Conservation (phyloP, 768 basidiomycete genomes). For the Mycena amicta region DNA sequence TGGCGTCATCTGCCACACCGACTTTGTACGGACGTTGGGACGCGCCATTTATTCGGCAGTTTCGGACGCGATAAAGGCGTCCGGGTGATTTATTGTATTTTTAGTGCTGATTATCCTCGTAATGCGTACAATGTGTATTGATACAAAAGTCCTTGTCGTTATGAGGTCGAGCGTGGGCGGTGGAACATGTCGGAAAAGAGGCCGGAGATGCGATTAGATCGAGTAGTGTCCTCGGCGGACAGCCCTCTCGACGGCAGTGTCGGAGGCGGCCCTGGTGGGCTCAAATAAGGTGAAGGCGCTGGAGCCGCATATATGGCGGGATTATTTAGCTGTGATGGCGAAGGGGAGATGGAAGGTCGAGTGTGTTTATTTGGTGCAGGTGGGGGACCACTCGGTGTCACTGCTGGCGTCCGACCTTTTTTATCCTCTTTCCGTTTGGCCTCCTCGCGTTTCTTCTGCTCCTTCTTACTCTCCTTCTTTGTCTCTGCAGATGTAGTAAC, state of each 20-base stretch:
- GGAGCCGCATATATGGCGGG: slow-evolving; percentile 41
- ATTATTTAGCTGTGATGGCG: slow-evolving; percentile 46
- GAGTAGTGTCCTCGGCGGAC: slow-evolving; percentile 7
- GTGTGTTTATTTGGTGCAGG: slow-evolving; percentile 25
- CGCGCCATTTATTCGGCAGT: slow-evolving; percentile 55
- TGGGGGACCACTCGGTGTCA: slow-evolving; percentile 6
- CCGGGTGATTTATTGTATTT: slow-evolving; percentile 18
- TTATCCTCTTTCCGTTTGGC: slow-evolving; percentile 33
- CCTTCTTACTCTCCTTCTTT: slow-evolving; percentile 32
- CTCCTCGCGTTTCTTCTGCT: slow-evolving; percentile 43
- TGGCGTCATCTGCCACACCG: slow-evolving; percentile 62
- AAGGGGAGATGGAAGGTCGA: slow-evolving; percentile 39
- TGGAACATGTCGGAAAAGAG: slow-evolving; percentile 20
- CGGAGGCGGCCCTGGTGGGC: slow-evolving; percentile 7
- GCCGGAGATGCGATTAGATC: slow-evolving; percentile 15
- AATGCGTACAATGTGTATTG: slow-evolving; percentile 13
- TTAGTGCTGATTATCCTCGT: too few relatives aligned
- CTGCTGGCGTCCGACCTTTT: slow-evolving; percentile 27
- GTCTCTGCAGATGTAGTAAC: slow-evolving; percentile 30
- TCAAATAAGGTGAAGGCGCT: slow-evolving; percentile 25
- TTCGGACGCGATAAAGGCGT: slow-evolving; percentile 27
- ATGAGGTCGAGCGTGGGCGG: slow-evolving; percentile 17
- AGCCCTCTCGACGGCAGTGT: slow-evolving; percentile 6
- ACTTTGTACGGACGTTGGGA: slow-evolving; percentile 47
- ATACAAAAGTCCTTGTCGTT: slow-evolving; percentile 4